phyloP scores from a whole-genome alignment of 1,284 basidiomycete genomes.

The Ceratobasidium sp. region DNA sequence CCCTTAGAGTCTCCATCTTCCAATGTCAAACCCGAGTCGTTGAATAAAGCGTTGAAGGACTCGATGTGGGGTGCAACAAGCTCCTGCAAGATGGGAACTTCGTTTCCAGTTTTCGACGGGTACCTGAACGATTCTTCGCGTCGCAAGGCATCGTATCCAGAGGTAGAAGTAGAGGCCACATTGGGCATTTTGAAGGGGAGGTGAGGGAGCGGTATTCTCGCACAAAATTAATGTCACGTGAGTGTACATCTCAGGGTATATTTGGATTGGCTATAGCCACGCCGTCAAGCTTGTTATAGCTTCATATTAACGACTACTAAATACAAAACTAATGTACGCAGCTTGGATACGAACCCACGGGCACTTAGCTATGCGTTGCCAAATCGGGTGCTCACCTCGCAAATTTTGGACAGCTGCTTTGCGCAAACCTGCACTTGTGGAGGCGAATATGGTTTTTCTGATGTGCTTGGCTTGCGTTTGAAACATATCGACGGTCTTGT shows the following conservation, averaged over 20 bases:
- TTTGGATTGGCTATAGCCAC: not conserved
- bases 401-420: not conserved
- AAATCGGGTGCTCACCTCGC: constrained; percentile 17
- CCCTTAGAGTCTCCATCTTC: constrained; percentile 82
- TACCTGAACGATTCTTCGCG: constrained; percentile 83
- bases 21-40: constrained; percentile 74
- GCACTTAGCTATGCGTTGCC: not conserved
- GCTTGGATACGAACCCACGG: not conserved
- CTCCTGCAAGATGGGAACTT: constrained; percentile 86
- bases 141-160: constrained; percentile 78
- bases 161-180: constrained; percentile 28
- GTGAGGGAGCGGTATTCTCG: not conserved
- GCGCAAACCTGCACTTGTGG: not conserved
- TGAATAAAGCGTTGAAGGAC: constrained; percentile 95
- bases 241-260: not conserved
- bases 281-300: not conserved
- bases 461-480: constrained; percentile 23
- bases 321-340: too few relatives aligned
- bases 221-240: constrained; percentile 41
- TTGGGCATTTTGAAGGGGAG: constrained; percentile 9
- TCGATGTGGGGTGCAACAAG: constrained; percentile 94
- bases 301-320: not conserved
- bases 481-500: constrained; percentile 36
- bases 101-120: constrained; percentile 73
- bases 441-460: constrained; percentile 7